Conservation (phyloP, 176 grass and related monocot genomes). For the Oryza glumipatula region DNA sequence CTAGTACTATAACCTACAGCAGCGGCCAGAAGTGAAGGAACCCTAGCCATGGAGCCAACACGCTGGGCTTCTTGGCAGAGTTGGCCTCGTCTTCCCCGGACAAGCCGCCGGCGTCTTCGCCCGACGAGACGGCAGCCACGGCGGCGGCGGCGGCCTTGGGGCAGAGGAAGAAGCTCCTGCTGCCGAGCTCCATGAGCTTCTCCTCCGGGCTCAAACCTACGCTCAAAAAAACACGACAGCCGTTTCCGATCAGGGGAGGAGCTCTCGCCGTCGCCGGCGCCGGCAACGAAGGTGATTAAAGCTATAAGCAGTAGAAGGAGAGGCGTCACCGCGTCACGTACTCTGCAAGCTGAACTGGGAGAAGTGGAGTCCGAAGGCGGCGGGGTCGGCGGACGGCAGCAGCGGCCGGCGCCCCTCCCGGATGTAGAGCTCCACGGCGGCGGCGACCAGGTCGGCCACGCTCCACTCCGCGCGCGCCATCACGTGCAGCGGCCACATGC, state of each 20-base stretch:
- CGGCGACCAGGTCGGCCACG: slow-evolving; percentile 58
- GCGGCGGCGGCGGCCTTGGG: slow-evolving; percentile 36
- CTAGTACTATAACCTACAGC: background rate
- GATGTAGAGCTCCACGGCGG: slow-evolving; percentile 61
- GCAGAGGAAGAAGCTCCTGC: slow-evolving; percentile 90
- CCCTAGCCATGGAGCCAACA: slow-evolving; percentile 27
- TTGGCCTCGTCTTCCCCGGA: slow-evolving; percentile 8
- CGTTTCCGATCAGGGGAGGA: background rate
- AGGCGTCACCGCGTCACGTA: slow-evolving; percentile 43
- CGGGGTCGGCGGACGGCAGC: slow-evolving; percentile 46
- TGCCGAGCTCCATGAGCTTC: slow-evolving; percentile 60
- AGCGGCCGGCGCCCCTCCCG: slow-evolving; percentile 56
- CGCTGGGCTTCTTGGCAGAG: background rate
- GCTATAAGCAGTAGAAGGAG: background rate
- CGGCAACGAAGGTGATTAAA: background rate
- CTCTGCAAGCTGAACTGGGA: slow-evolving; percentile 83
- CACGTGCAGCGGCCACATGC: slow-evolving; percentile 79
- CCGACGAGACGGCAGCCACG: background rate
- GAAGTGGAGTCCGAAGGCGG: slow-evolving; percentile 63
- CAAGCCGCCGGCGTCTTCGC: background rate
- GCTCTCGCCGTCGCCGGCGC: background rate
- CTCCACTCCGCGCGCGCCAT: slow-evolving; percentile 71
- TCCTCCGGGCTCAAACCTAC: slow-evolving; percentile 65
- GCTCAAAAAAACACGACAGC: background rate
- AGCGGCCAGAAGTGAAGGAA: slow-evolving; percentile 55